Conservation (phyloP, 805 yeast species). For the Candida peoriensis region DNA sequence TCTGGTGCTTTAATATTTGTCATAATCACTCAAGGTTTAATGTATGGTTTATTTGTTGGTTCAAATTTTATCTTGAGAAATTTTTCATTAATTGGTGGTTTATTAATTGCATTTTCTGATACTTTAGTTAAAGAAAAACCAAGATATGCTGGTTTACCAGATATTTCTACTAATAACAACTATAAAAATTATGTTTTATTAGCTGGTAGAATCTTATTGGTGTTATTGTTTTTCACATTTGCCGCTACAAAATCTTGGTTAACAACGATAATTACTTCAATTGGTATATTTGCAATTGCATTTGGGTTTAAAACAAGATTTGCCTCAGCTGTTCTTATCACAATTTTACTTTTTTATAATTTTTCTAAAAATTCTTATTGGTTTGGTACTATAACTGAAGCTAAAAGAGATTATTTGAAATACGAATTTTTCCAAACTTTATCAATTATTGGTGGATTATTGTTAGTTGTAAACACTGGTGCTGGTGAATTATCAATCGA, state of each 20-base stretch:
- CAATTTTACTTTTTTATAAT: conserved; percentile 72
- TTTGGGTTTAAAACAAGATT: conserved; percentile 92
- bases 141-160: conserved; percentile 41
- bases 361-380: conserved; percentile 83
- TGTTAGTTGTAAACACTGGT: conserved; percentile 89
- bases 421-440: conserved; percentile 94
- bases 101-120: conserved; percentile 81
- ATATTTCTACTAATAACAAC: conserved; percentile 59
- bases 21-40: conserved; percentile 76
- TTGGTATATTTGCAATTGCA: conserved; percentile 75
- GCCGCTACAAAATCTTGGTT: conserved; percentile 72
- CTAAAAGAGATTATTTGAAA: conserved; percentile 81
- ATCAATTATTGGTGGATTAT: conserved; percentile 90
- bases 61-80: conserved; percentile 79
- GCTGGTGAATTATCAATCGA: conserved; percentile 93
- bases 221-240: conserved; percentile 80
- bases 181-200: conserved; percentile 73
- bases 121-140: conserved; percentile 72
- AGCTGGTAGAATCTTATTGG: conserved; percentile 83
- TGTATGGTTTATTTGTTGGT: conserved; percentile 83
- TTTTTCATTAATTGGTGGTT: conserved; percentile 87
- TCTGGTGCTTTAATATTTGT: conserved; percentile 65
- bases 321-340: conserved; percentile 66
- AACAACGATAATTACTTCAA: conserved; percentile 55
- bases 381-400: conserved; percentile 56